Evolutionary conservation across 2,329 filamentous ascomycete genomes (phyloP), one percentile per base, ranked within the genome.

Genomic region (Atkinsonella hypoxylon): DNA sequence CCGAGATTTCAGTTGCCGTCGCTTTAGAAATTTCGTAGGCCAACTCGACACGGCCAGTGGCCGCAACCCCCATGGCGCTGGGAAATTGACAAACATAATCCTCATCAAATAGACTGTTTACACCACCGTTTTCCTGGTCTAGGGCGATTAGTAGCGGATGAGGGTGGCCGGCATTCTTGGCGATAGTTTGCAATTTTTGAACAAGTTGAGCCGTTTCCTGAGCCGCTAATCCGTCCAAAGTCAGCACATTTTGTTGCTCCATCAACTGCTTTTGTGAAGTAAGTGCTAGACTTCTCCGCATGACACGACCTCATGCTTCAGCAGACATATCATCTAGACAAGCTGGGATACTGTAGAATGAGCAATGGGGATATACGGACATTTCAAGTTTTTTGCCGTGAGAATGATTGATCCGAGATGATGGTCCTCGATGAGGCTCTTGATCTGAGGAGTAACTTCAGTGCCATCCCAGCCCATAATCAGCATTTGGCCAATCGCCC

Each of bases 91-190:
- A 89, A 58, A 97, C 91, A 64, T 90, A 93, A 61, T 93, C 88
- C 59, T 95, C 89, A 65, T 97, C 91, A 62, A 94, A 96, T 2
- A 97, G 77, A 68, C 89, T 95, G 71, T 96, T 97, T 65, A 96
- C 91, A 3, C 91, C 90, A 56, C 93, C 93, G 80, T 98, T 97
- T 67, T 98, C 93, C 65, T 98, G 93, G 63, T 97, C 93, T 38
- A 97, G 73, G 39, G 87, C 90, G 59, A 98, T 96, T 50, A 94
- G 75, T 17, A 98, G 72, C 2, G 93, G 93, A 2, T 91, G 84
- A 3, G 87, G 85, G 66, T 97, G 91, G 18, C 91, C 91, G 53
- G 91, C 85, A 67, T 94, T 79, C 62, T 88, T 87, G 38, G 93
- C 93, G 62, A 95, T 91, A 47, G 83, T 89, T 68, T 98, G 93